A percentile compares a stretch with the other conserved stretches of the same genome.
Evolutionary conservation across 2,329 filamentous ascomycete species (phyloP).

Genomic region (Pseudopyricularia javanii): DNA sequence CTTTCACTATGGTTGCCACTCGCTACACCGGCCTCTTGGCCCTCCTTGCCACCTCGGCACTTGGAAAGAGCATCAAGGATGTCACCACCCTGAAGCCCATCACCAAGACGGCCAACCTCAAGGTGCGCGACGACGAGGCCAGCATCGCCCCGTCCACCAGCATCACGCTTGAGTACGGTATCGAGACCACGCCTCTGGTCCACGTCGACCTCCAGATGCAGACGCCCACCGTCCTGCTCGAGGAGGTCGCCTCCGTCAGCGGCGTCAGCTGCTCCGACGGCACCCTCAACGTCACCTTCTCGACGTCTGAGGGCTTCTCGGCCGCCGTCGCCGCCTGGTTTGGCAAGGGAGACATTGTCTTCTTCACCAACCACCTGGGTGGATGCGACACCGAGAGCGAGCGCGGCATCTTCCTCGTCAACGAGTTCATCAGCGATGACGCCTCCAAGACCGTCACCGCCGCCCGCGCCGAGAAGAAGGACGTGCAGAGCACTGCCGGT

Average conservation of each 20-base stretch:
- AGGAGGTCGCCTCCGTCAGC: conserved; percentile 15
- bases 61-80: background rate
- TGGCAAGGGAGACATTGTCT: conserved; percentile 13
- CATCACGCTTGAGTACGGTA: conserved; percentile 7
- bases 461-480: conserved; percentile 14
- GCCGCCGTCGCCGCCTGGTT: conserved; percentile 13
- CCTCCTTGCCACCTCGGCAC: conserved; percentile 1
- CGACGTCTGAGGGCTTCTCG: conserved; percentile 12
- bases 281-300: conserved; percentile 15
- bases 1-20: background rate
- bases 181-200: conserved; percentile 4
- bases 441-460: conserved; percentile 17
- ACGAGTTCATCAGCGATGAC: conserved; percentile 14
- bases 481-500: conserved; percentile 21
- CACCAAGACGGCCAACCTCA: background rate
- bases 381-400: conserved; percentile 25
- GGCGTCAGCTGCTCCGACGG: conserved; percentile 16
- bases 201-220: conserved; percentile 14
- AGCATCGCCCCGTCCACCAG: conserved; percentile 1
- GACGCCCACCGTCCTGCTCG: conserved; percentile 17
- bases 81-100: conserved; percentile 3
- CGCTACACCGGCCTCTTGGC: background rate
- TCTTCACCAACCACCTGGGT: conserved; percentile 29
- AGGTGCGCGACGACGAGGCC: background rate
- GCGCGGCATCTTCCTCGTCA: conserved; percentile 24